These are phyloP conservation scores for Xylariaceae sp. DNA, from an alignment of 2,329 filamentous ascomycete genomes.

Conservation along the genomic window DNA sequence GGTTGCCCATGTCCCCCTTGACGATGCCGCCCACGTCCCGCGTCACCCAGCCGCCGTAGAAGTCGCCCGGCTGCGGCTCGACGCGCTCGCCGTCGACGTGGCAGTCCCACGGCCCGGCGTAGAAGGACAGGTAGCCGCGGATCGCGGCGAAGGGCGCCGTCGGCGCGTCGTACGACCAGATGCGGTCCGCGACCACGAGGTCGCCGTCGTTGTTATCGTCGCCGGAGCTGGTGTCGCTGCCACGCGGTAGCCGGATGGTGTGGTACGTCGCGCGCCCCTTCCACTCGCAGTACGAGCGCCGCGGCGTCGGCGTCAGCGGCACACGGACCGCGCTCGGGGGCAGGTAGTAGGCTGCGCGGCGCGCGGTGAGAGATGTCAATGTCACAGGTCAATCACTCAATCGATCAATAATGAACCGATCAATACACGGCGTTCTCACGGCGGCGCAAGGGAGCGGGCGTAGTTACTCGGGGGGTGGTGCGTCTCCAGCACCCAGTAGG, in stretches of 20 bases:
- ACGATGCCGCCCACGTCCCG: slow-evolving; percentile 48
- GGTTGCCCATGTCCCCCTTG: slow-evolving; percentile 34
- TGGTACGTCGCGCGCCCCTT: slow-evolving; percentile 55
- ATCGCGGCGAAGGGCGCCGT: slow-evolving; percentile 43
- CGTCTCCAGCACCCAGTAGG: slow-evolving; percentile 56
- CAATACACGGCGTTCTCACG: no score
- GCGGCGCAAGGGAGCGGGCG: no score
- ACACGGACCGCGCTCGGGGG: slow-evolving; percentile 42
- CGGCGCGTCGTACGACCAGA: slow-evolving; percentile 53
- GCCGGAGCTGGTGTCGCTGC: no score
- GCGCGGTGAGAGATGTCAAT: no score
- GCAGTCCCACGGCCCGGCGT: slow-evolving; percentile 55
- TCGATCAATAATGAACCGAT: no score
- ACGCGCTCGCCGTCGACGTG: slow-evolving; percentile 55
- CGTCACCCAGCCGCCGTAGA: slow-evolving; percentile 59
- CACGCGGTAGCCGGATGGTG: slow-evolving; percentile 29
- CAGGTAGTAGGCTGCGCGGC: slow-evolving; percentile 56
- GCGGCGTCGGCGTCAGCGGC: slow-evolving; percentile 36
- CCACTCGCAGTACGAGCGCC: slow-evolving; percentile 30
- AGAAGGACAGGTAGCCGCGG: slow-evolving; percentile 51
- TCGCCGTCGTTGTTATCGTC: slow-evolving; percentile 15
- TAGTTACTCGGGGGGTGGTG: slow-evolving; percentile 54
- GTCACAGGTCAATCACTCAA: no score
- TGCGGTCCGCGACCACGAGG: slow-evolving; percentile 38
- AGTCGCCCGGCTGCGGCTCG: slow-evolving; percentile 51